These are phyloP conservation scores for Polymyxa betae DNA, from an alignment of 208 protist genomes.

Conservation along the genomic window DNA sequence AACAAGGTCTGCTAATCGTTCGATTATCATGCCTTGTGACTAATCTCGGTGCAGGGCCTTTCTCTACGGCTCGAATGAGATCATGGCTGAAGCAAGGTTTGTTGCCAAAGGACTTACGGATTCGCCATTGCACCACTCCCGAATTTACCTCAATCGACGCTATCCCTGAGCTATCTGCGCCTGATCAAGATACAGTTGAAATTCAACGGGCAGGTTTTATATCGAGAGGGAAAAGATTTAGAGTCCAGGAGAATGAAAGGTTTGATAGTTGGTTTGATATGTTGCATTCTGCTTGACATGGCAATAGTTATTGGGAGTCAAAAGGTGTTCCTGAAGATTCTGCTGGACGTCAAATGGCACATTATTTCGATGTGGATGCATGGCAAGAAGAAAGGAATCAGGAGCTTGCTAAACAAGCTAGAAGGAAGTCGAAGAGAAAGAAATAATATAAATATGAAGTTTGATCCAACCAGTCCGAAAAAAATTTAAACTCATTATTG, in stretches of 20 bases:
- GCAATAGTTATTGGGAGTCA: slow-evolving; percentile 15
- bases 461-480: too few relatives aligned
- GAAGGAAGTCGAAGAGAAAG: too few relatives aligned
- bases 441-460: too few relatives aligned
- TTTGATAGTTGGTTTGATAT: too few relatives aligned
- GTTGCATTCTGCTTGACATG: too few relatives aligned
- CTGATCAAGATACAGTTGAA: not conserved
- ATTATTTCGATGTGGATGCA: slow-evolving; percentile 41
- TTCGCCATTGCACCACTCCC: not conserved
- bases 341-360: not conserved
- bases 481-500: too few relatives aligned
- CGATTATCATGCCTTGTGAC: not conserved
- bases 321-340: not conserved
- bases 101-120: not conserved
- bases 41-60: not conserved
- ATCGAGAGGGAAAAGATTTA: not conserved
- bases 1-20: not conserved
- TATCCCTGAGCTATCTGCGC: not conserved
- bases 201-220: not conserved
- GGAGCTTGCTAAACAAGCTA: slow-evolving; percentile 24
- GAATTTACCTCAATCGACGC: not conserved
- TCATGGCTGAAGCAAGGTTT: not conserved
- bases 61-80: not conserved
- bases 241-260: too few relatives aligned
- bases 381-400: slow-evolving; percentile 37